Percentiles rank a stretch among this genome's conserved stretches.
Conservation (phyloP, 2,329 filamentous ascomycete genomes). For the Verruconis gallopava region DNA sequence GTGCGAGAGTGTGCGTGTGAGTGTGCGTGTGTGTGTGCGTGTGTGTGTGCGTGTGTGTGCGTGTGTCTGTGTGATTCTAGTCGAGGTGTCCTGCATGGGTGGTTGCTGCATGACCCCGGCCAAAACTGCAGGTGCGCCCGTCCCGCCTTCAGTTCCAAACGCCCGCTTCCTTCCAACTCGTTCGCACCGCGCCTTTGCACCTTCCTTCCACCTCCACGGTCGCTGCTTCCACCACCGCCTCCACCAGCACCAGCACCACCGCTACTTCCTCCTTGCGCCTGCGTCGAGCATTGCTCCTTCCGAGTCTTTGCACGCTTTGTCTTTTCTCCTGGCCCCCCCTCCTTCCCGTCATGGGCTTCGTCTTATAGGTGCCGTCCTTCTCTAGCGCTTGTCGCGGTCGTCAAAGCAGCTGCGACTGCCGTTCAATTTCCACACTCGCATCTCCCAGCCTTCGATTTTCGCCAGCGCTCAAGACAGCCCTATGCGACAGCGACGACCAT, state of each 20-base stretch:
- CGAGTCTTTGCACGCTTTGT: not conserved
- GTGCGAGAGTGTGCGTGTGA: no score
- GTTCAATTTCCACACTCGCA: constrained; percentile 1
- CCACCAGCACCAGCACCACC: not conserved
- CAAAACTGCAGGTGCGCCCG: not conserved
- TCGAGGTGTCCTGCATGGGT: no score
- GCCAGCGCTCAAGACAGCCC: not conserved
- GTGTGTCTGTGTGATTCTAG: no score
- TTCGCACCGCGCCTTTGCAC: no score
- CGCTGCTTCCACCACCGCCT: not conserved
- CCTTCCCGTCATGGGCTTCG: no score
- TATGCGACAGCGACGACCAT: not conserved
- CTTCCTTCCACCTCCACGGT: not conserved
- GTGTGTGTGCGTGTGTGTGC: no score
- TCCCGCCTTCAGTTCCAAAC: no score
- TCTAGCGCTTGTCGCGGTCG: not conserved
- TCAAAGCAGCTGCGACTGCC: no score
- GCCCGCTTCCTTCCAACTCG: no score
- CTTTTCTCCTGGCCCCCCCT: no score
- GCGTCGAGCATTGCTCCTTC: not conserved
- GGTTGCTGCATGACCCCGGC: not conserved
- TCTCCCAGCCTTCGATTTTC: not conserved
- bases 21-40: no score
- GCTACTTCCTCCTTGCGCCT: not conserved
- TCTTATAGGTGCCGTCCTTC: no score